Conservation (phyloP, 2,329 filamentous ascomycete species). For the Teratosphaeria nubilosa region DNA sequence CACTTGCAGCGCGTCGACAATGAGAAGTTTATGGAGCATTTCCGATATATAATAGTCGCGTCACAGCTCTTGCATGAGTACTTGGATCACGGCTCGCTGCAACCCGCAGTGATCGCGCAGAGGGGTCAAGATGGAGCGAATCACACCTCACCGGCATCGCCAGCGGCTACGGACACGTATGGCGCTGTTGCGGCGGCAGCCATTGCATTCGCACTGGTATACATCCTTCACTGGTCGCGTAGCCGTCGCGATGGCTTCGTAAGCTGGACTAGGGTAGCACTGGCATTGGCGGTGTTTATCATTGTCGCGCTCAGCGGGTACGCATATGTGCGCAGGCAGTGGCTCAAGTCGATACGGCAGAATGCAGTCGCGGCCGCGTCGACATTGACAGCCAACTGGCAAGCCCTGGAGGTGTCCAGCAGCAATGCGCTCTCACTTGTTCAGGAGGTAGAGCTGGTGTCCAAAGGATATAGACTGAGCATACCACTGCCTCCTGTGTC, state of each 20-base stretch:
- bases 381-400: conserved; percentile 60
- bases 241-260: conserved; percentile 41
- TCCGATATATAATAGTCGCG: conserved; percentile 85
- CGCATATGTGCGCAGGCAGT: conserved; percentile 65
- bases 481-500: conserved; percentile 85
- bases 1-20: conserved; percentile 69
- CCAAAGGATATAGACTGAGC: conserved; percentile 81
- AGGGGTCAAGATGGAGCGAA: conserved; percentile 13
- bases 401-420: conserved; percentile 69
- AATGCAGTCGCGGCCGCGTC: conserved; percentile 62
- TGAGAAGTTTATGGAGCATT: conserved; percentile 78
- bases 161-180: conserved; percentile 40
- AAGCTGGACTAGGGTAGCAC: conserved; percentile 45
- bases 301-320: conserved; percentile 52
- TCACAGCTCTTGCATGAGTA: conserved; percentile 76
- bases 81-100: conserved; percentile 31
- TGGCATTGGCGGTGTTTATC: conserved; percentile 41
- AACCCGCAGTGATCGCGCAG: conserved; percentile 14
- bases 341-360: conserved; percentile 67
- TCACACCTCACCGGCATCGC: conserved; percentile 13
- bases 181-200: conserved; percentile 57
- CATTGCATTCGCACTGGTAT: conserved; percentile 52
- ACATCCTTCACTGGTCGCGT: conserved; percentile 62
- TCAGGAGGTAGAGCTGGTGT: conserved; percentile 92
- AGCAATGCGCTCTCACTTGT: conserved; percentile 70